These are phyloP conservation scores for Vararia minispora DNA, from an alignment of 768 basidiomycete species.

Conservation along the genomic window DNA sequence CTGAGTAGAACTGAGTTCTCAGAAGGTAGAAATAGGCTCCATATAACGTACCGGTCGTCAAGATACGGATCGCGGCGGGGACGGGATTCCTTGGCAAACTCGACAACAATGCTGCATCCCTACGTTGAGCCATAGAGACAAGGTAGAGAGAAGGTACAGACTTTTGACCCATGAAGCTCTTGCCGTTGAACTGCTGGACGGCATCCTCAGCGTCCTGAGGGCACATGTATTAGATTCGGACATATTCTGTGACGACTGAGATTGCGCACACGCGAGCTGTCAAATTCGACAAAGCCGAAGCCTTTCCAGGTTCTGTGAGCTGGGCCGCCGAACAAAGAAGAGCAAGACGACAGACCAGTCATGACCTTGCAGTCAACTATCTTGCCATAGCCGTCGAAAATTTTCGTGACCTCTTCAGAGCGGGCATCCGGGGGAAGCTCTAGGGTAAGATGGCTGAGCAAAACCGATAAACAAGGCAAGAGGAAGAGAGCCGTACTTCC, in stretches of 20 bases:
- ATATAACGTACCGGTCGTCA: conserved; percentile 49
- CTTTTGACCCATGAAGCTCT: conserved; percentile 83
- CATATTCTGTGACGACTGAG: conserved; percentile 1
- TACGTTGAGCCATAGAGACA: not conserved
- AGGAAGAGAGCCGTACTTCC: conserved; percentile 46
- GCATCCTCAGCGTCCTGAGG: conserved; percentile 93
- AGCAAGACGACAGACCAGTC: conserved; percentile 59
- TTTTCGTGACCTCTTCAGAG: conserved; percentile 73
- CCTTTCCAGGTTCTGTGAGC: conserved; percentile 30
- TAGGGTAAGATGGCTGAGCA: conserved; percentile 19
- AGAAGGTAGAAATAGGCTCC: conserved; percentile 2
- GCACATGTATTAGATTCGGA: too few relatives aligned
- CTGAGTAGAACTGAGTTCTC: not conserved
- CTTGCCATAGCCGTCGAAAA: conserved; percentile 84
- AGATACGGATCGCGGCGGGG: conserved; percentile 74
- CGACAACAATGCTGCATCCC: conserved; percentile 72
- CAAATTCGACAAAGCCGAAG: conserved; percentile 97
- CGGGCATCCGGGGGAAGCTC: conserved; percentile 79
- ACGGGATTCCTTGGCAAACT: conserved; percentile 90
- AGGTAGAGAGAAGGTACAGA: conserved; percentile 23
- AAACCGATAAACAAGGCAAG: conserved; percentile 2
- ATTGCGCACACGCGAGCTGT: conserved; percentile 54
- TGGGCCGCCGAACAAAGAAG: not conserved
- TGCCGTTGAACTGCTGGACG: conserved; percentile 76
- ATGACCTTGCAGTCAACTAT: conserved; percentile 90